Conservation (phyloP, 176 grass and related monocot genomes). For the Cenchrus americanus region DNA sequence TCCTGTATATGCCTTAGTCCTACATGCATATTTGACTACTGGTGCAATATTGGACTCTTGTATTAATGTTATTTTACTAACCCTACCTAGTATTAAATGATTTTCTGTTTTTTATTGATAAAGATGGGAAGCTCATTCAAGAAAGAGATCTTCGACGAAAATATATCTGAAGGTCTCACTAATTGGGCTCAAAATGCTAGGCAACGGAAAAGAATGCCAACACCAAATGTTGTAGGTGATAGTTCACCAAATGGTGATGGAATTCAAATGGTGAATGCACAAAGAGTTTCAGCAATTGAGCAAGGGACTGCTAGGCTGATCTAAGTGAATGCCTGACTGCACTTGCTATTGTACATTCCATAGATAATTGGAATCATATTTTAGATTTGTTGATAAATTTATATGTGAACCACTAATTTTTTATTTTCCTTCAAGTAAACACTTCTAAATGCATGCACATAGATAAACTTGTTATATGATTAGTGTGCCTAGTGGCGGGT, state of each 20-base stretch:
- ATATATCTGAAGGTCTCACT: slow-evolving; percentile 52
- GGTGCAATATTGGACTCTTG: background rate
- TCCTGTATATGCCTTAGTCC: background rate
- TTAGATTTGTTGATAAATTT: background rate
- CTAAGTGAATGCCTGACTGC: slow-evolving; percentile 16
- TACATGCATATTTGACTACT: background rate
- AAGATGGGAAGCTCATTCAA: slow-evolving; percentile 96
- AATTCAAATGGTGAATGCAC: slow-evolving; percentile 52
- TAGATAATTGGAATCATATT: background rate
- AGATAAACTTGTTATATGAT: too few species aligned
- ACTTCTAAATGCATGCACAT: too few species aligned
- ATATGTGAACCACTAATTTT: background rate
- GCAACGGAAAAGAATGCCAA: slow-evolving; percentile 20
- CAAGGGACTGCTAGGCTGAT: slow-evolving; percentile 44
- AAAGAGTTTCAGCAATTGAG: background rate
- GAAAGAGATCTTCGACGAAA: slow-evolving; percentile 73
- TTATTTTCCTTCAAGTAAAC: too few species aligned
- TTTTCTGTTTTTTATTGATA: background rate
- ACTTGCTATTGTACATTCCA: background rate
- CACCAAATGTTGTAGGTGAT: background rate
- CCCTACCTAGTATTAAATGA: background rate
- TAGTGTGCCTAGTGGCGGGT: too few species aligned
- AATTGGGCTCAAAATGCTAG: slow-evolving; percentile 58
- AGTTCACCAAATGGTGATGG: slow-evolving; percentile 19
- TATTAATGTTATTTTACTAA: background rate